A percentile compares a stretch with the other conserved stretches of the same genome.
Evolutionary conservation across 2,329 filamentous ascomycete species (phyloP).

Genomic region (Colletotrichum graminicola): DNA sequence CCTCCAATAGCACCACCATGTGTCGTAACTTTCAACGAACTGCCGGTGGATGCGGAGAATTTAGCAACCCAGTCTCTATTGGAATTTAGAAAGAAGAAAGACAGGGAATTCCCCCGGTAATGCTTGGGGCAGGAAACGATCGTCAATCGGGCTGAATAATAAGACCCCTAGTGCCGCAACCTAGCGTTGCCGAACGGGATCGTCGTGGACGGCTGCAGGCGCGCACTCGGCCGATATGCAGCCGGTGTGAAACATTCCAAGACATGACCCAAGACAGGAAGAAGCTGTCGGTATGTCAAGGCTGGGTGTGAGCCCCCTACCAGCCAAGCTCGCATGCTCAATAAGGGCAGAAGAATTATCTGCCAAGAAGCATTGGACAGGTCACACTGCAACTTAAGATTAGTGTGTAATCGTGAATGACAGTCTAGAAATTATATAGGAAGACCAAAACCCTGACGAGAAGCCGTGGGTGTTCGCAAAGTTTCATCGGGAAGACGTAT

Average conservation of each 20-base stretch:
- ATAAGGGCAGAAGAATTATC: neutral
- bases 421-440: neutral
- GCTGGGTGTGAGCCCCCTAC: neutral
- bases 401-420: too few species aligned
- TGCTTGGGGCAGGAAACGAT: neutral
- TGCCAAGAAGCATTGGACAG: neutral
- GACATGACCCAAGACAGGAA: constrained; percentile 35
- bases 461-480: too few species aligned
- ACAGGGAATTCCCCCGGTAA: neutral
- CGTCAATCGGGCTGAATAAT: neutral
- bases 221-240: constrained; percentile 8
- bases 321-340: neutral
- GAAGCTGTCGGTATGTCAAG: neutral
- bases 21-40: neutral
- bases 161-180: constrained; percentile 2
- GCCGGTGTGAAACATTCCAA: constrained; percentile 13
- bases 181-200: constrained; percentile 17
- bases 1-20: neutral
- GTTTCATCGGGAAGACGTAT: too few species aligned
- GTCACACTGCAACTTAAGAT: neutral
- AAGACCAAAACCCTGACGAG: neutral
- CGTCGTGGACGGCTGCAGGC: constrained; percentile 25
- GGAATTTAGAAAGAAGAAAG: neutral
- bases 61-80: neutral
- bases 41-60: neutral